Percentiles rank a stretch among this genome's conserved stretches.
Evolutionary conservation across 2,329 filamentous ascomycete species (phyloP).

Genomic region (Colletotrichum sojae): DNA sequence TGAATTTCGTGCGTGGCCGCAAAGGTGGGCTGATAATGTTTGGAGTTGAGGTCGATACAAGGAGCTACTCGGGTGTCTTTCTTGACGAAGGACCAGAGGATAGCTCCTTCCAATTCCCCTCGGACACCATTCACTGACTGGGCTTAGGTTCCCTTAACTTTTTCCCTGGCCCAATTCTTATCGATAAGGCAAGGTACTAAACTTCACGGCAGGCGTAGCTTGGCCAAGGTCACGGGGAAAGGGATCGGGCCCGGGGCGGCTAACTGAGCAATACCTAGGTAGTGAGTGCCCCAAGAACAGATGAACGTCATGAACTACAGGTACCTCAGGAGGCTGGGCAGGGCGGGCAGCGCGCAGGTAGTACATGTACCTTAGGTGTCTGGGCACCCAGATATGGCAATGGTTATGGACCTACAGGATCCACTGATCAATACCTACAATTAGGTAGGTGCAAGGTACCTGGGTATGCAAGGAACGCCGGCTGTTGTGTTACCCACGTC

Average conservation of each 20-base stretch:
- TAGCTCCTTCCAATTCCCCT: constrained; percentile 34
- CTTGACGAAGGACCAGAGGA: constrained; percentile 30
- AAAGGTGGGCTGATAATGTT: not conserved
- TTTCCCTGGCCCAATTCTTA: constrained; percentile 33
- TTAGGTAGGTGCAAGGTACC: no score
- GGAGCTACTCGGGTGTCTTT: constrained; percentile 28
- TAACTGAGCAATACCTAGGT: not conserved
- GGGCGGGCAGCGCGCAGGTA: constrained; percentile 7
- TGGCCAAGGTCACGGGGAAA: constrained; percentile 29
- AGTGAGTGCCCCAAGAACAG: constrained; percentile 26
- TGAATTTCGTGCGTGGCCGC: not conserved
- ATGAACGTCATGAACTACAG: constrained; percentile 27
- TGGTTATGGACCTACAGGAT: no score
- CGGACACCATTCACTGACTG: constrained; percentile 27
- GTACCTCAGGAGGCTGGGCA: not conserved
- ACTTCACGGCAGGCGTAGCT: constrained; percentile 21
- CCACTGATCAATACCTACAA: no score
- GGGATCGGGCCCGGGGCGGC: constrained; percentile 18
- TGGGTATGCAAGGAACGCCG: no score
- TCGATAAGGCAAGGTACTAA: constrained; percentile 30
- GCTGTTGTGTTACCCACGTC: no score
- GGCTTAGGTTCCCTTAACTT: constrained; percentile 40
- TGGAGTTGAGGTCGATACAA: constrained; percentile 14
- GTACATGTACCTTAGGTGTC: constrained; percentile 3
- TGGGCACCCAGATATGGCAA: not conserved